Percentiles rank a stretch among this genome's conserved stretches.
Evolutionary conservation across 164 flowering plant species (phyloP).

Genomic region (Cinnamomum micranthum): DNA sequence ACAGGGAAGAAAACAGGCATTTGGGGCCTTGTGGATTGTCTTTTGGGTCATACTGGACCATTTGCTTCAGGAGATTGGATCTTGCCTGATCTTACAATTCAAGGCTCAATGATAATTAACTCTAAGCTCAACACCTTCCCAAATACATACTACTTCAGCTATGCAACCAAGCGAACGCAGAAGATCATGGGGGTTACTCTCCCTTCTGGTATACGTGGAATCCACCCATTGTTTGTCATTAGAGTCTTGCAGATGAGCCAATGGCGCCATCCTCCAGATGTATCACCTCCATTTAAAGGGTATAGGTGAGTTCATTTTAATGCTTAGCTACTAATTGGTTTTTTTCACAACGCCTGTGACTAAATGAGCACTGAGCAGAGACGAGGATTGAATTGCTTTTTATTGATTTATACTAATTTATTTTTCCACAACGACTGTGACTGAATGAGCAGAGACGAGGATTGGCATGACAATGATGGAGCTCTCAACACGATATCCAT

Average conservation of each 20-base stretch:
- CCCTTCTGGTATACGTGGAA: slow-evolving; percentile 70
- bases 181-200: slow-evolving; percentile 66
- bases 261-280: slow-evolving; percentile 80
- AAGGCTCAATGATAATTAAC: slow-evolving; percentile 71
- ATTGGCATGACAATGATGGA: slow-evolving; percentile 99
- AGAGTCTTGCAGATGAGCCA: slow-evolving; percentile 86
- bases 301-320: slow-evolving; percentile 49
- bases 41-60: slow-evolving; percentile 86
- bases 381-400: slow-evolving; percentile 46
- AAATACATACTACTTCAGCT: slow-evolving; percentile 86
- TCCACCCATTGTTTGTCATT: slow-evolving; percentile 79
- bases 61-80: slow-evolving; percentile 97
- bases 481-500: slow-evolving; percentile 94
- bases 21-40: slow-evolving; percentile 73
- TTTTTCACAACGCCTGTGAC: too few species aligned
- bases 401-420: not conserved
- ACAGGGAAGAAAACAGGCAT: slow-evolving; percentile 74
- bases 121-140: slow-evolving; percentile 70
- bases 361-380: slow-evolving; percentile 41
- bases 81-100: slow-evolving; percentile 90
- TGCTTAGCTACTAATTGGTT: not conserved
- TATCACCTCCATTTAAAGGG: slow-evolving; percentile 88
- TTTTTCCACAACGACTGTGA: too few species aligned
- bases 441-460: slow-evolving; percentile 68
- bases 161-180: slow-evolving; percentile 80